Conservation (phyloP, 805 yeast species). For the Kockiozyma suomiensis region DNA sequence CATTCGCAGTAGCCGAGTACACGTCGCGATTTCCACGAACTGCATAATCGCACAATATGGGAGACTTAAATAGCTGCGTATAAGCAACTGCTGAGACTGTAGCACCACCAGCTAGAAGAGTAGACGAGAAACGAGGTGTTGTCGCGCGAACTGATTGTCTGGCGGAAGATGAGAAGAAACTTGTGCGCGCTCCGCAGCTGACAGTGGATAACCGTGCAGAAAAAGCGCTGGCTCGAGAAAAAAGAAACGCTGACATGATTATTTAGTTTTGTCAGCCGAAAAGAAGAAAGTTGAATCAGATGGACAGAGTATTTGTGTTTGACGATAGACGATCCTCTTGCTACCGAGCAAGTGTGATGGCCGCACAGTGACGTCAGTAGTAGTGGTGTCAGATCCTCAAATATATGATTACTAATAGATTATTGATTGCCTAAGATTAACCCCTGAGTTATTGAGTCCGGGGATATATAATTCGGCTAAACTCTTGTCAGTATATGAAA, state of each 20-base stretch:
- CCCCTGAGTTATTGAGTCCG: background rate
- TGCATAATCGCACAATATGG: background rate
- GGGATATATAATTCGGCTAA: too few species aligned
- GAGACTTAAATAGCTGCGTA: background rate
- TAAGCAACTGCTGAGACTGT: slow-evolving; percentile 4
- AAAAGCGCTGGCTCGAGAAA: background rate
- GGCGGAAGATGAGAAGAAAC: background rate
- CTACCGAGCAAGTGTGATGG: too few species aligned
- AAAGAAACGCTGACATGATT: background rate
- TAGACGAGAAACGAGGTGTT: background rate
- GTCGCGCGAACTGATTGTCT: background rate
- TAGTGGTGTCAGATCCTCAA: background rate
- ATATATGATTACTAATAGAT: too few species aligned
- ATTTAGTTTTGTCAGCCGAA: too few species aligned
- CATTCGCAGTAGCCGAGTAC: background rate
- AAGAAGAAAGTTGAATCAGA: too few species aligned
- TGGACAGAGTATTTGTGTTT: too few species aligned
- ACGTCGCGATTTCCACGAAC: background rate
- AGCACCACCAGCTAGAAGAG: background rate
- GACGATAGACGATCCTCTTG: background rate
- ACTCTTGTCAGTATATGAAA: too few species aligned
- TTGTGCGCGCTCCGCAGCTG: background rate
- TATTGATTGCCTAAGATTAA: background rate
- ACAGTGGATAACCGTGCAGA: background rate
- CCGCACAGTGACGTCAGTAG: too few species aligned